Base-by-base conservation (phyloP, 2,329 filamentous ascomycete genomes). In the Pseudogymnoascus sp. region DNA sequence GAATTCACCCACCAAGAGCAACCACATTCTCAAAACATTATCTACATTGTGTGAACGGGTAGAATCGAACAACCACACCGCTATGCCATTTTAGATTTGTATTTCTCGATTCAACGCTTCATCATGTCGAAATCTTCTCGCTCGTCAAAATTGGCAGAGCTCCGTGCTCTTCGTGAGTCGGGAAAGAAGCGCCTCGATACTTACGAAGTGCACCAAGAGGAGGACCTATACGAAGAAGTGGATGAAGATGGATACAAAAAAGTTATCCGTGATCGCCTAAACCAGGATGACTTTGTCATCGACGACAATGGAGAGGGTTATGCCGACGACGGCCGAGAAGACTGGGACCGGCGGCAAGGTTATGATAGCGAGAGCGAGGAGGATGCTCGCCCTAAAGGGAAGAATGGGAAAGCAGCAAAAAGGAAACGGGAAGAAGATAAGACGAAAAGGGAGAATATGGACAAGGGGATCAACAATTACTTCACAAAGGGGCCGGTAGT, bases 281-380 rank as follows among this genome's bases (percentile, higher is more conserved):
- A 98, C 72, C 83, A 96, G 71, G 95, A 99, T 71, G 95, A 99
- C 78, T 99, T 99, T 72, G 93, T 99, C 61, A 93, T 99, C 65
- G 95, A 98, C 79, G 95, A 99, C 78, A 96, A 97, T 78, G 93
- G 93, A 72, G 91, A 93, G 74, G 93, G 95, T 38, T 99, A 99
- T 72, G 93, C 91, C 68, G 93, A 98, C 74, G 95, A 98, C 73
- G 95, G 95, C 65, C 88, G 95, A 62, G 93, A 96, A 77, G 95
- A 98, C 70, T 93, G 93, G 93, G 87, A 93, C 76, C 79, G 82
- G 68, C 81, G 81, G 65, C 79, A 84, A 73, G 81, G 83, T 66
- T 85, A 89, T 74, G 83, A 88, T 66, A 89, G 87, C 37, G 91
- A 95, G 65, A 93, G 87, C 66, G 91, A 96, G 43, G 88, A 88